Evolutionary conservation across 768 basidiomycete species (phyloP).

Genomic region (Tricholoma flavovirens): DNA sequence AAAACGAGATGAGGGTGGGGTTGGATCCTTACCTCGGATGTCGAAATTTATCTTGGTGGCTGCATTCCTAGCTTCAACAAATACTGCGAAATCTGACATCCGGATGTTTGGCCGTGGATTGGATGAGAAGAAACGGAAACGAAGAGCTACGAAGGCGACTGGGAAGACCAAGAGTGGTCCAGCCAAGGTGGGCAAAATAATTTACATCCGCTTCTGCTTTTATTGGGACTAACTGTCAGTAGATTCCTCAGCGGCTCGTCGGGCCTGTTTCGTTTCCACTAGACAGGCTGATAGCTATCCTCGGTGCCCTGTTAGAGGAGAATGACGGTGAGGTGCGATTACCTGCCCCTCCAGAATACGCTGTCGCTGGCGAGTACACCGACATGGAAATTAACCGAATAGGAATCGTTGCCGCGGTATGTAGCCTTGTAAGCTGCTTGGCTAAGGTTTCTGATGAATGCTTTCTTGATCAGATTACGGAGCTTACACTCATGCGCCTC

Average conservation of each 20-base stretch:
- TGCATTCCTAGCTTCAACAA: constrained; percentile 78
- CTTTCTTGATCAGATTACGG: constrained; percentile 44
- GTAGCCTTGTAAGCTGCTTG: constrained; percentile 18
- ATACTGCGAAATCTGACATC: constrained; percentile 74
- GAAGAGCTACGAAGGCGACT: constrained; percentile 31
- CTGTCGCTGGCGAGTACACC: constrained; percentile 61
- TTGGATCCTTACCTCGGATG: constrained; percentile 51
- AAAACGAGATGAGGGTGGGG: constrained; percentile 10
- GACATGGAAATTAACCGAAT: constrained; percentile 68
- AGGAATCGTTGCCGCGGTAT: constrained; percentile 52
- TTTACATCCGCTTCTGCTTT: not conserved
- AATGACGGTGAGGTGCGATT: constrained; percentile 50
- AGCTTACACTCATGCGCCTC: constrained; percentile 59
- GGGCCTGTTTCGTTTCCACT: constrained; percentile 77
- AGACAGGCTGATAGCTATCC: constrained; percentile 74
- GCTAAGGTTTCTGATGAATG: not conserved
- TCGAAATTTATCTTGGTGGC: constrained; percentile 74
- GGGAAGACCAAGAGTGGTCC: constrained; percentile 36
- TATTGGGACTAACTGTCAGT: not conserved
- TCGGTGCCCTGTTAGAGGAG: constrained; percentile 73
- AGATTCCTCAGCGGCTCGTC: constrained; percentile 73
- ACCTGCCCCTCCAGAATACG: constrained; percentile 38
- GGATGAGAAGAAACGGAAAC: constrained; percentile 58
- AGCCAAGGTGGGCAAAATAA: constrained; percentile 28
- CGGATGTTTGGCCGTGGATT: constrained; percentile 76